phyloP scores from a whole-genome alignment of 192 early-diverging fungal genomes.

The Gryganskiella cystojenkinii region DNA sequence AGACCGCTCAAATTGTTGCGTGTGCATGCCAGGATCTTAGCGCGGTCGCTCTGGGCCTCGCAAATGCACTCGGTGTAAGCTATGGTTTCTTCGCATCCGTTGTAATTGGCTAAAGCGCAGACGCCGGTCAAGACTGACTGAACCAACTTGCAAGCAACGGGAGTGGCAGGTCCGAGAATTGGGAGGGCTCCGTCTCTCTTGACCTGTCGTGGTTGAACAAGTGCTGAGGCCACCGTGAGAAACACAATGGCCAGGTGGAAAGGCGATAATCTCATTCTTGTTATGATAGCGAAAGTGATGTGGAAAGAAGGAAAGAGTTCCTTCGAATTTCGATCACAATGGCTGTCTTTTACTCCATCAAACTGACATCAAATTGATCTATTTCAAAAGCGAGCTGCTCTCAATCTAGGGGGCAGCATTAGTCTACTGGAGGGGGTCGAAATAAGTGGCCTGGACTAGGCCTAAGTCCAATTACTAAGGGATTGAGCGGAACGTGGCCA shows the following conservation, averaged over 20 bases:
- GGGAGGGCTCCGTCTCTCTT: constrained; percentile 3
- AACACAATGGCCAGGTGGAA: background rate
- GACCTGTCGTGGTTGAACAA: background rate
- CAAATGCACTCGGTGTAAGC: constrained; percentile 7
- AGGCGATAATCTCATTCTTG: constrained; percentile 3
- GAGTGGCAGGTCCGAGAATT: background rate
- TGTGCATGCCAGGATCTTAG: background rate
- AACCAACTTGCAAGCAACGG: constrained; percentile 1
- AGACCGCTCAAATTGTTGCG: background rate
- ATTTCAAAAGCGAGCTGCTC: too few species aligned
- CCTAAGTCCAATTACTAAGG: too few species aligned
- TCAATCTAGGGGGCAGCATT: too few species aligned
- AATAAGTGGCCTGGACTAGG: too few species aligned
- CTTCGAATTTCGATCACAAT: too few species aligned
- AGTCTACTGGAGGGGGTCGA: too few species aligned
- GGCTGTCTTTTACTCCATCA: too few species aligned
- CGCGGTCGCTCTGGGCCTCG: background rate
- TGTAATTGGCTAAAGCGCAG: constrained; percentile 5
- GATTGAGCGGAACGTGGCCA: too few species aligned
- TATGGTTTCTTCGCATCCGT: constrained; percentile 8
- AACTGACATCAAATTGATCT: too few species aligned
- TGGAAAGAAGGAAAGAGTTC: too few species aligned
- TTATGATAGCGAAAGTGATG: background rate
- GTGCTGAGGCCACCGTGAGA: background rate
- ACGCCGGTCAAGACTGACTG: constrained; percentile 2